Percentiles rank a stretch among this genome's conserved stretches.
These are phyloP conservation scores for Fusarium sacchari DNA, from an alignment of 2,329 filamentous ascomycete genomes.

Conservation along the genomic window DNA sequence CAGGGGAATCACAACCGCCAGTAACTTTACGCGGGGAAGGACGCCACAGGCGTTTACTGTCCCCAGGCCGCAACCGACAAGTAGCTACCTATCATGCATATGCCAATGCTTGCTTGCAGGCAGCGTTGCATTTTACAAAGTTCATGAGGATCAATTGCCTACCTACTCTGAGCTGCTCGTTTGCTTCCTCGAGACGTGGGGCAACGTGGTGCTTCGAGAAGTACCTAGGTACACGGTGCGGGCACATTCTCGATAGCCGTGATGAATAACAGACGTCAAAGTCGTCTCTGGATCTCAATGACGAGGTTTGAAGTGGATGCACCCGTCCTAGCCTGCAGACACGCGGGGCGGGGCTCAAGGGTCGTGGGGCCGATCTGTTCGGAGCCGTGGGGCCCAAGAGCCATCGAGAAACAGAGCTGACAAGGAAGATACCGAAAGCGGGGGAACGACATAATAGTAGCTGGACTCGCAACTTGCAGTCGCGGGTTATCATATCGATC, in stretches of 20 bases:
- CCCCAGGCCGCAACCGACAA: conserved; percentile 5
- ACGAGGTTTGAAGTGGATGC: conserved; percentile 30
- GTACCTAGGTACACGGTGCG: not conserved
- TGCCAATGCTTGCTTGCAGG: conserved; percentile 14
- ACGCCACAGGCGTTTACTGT: conserved; percentile 22
- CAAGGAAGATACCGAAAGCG: conserved; percentile 35
- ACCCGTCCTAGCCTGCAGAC: conserved; percentile 1
- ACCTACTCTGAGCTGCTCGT: not conserved
- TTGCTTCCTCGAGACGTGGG: not conserved
- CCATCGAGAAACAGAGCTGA: not conserved
- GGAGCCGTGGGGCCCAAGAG: conserved; percentile 7
- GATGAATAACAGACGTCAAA: conserved; percentile 16
- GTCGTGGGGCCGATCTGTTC: conserved; percentile 32
- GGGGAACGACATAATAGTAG: not conserved
- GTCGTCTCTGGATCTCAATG: conserved; percentile 25
- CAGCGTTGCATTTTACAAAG: conserved; percentile 22
- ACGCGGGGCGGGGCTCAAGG: conserved; percentile 28
- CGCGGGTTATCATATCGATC: conserved; percentile 4
- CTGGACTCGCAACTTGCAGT: not conserved
- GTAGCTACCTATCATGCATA: conserved; percentile 14
- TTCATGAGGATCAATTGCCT: conserved; percentile 1
- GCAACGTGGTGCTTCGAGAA: not conserved
- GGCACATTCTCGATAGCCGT: not conserved
- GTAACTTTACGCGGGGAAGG: conserved; percentile 24
- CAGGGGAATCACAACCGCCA: conserved; percentile 35